Conservation (phyloP, 2,329 filamentous ascomycete species). For the Epichloe hybrida region DNA sequence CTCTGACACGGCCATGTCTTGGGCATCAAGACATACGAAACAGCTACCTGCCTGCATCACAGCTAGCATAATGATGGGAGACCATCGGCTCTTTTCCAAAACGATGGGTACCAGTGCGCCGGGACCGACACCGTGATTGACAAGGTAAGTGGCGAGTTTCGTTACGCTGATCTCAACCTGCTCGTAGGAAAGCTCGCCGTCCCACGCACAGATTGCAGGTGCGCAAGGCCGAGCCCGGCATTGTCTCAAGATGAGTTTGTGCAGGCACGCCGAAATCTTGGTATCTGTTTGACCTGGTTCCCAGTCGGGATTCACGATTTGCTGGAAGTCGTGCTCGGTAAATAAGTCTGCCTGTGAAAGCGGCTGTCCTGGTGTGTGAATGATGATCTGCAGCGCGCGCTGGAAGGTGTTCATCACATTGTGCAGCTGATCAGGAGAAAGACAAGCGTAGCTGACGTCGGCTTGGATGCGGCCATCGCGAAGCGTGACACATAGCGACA, state of each 20-base stretch:
- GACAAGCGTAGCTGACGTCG: slow-evolving; percentile 30
- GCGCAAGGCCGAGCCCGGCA: slow-evolving; percentile 24
- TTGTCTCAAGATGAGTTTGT: slow-evolving; percentile 30
- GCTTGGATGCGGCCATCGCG: slow-evolving; percentile 26
- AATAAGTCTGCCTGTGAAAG: slow-evolving; percentile 38
- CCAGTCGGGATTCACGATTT: slow-evolving; percentile 39
- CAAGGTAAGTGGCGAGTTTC: slow-evolving; percentile 30
- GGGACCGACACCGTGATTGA: slow-evolving; percentile 33
- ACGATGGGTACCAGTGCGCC: slow-evolving; percentile 50
- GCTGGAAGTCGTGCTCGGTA: slow-evolving; percentile 39
- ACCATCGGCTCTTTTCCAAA: slow-evolving; percentile 54
- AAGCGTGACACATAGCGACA: slow-evolving; percentile 32
- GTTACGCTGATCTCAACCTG: slow-evolving; percentile 25
- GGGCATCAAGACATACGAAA: slow-evolving; percentile 36
- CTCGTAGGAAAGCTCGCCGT: slow-evolving; percentile 29
- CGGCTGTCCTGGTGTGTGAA: slow-evolving; percentile 26
- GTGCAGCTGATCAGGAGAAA: slow-evolving; percentile 28
- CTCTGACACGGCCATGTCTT: slow-evolving; percentile 27
- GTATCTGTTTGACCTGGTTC: slow-evolving; percentile 25
- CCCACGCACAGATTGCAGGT: slow-evolving; percentile 30
- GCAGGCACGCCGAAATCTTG: slow-evolving; percentile 27
- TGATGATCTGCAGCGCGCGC: slow-evolving; percentile 32
- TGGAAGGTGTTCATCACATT: slow-evolving; percentile 41
- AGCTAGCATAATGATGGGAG: slow-evolving; percentile 57
- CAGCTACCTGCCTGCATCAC: slow-evolving; percentile 45